These are phyloP conservation scores for Ustilago esculenta DNA, from an alignment of 1,284 basidiomycete species.

Conservation along the genomic window DNA sequence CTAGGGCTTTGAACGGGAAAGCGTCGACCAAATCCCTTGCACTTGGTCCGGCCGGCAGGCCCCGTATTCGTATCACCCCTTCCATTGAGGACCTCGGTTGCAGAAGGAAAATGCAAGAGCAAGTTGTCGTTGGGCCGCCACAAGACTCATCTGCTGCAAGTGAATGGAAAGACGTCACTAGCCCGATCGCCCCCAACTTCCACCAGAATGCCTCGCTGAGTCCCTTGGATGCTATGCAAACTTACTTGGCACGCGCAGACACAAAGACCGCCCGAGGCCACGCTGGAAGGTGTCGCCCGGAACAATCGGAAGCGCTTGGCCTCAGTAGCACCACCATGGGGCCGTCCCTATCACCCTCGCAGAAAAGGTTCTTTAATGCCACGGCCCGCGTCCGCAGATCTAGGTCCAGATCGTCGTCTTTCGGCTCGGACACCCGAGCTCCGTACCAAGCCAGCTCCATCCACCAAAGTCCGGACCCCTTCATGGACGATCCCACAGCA, in stretches of 20 bases:
- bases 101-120: constrained; percentile 33
- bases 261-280: background rate
- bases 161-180: constrained; percentile 33
- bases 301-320: background rate
- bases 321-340: background rate
- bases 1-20: constrained; percentile 9
- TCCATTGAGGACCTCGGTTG: constrained; percentile 57
- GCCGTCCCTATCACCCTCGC: constrained; percentile 5
- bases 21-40: constrained; percentile 28
- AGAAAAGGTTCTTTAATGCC: constrained; percentile 17
- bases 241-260: background rate
- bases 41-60: constrained; percentile 24
- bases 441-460: background rate
- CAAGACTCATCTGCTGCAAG: constrained; percentile 1
- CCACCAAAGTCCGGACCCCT: constrained; percentile 14
- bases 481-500: constrained; percentile 4
- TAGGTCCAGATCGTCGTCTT: constrained; percentile 25
- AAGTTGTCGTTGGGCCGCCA: constrained; percentile 16
- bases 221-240: constrained; percentile 34
- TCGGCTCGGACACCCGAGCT: constrained; percentile 10
- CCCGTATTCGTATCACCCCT: constrained; percentile 59
- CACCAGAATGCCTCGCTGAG: constrained; percentile 15
- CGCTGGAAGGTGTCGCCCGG: background rate
- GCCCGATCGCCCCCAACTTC: constrained; percentile 7
- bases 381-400: constrained; percentile 29